A percentile compares a stretch with the other conserved stretches of the same genome.
These are phyloP conservation scores for Candida patagonica DNA, from an alignment of 805 yeast genomes.

Conservation along the genomic window DNA sequence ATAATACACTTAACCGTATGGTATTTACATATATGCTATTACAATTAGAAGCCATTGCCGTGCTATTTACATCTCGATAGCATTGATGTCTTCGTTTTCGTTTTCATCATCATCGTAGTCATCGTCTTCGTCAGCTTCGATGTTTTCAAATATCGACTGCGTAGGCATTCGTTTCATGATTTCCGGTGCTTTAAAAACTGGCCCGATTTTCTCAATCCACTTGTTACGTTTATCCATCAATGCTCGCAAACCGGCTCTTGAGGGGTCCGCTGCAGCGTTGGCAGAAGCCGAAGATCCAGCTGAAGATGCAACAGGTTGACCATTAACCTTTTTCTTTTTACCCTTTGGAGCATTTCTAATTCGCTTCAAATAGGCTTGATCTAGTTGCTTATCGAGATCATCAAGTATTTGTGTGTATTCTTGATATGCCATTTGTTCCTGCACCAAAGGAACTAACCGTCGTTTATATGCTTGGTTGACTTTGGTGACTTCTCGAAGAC, in stretches of 20 bases:
- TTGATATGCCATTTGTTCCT: conserved; percentile 89
- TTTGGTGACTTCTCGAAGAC: conserved; percentile 49
- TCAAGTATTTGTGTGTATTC: conserved; percentile 85
- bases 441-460: conserved; percentile 58
- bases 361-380: conserved; percentile 82
- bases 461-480: conserved; percentile 62
- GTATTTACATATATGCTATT: no score
- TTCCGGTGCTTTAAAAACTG: conserved; percentile 58
- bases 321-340: conserved; percentile 38
- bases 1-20: no score
- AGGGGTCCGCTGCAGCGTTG: conserved; percentile 27
- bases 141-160: conserved; percentile 46
- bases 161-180: conserved; percentile 70
- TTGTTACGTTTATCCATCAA: conserved; percentile 75
- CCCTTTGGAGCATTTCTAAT: conserved; percentile 63
- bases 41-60: no score
- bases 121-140: conserved; percentile 35
- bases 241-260: conserved; percentile 59
- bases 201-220: conserved; percentile 88
- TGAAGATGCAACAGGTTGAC: conserved; percentile 11
- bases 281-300: conserved; percentile 12
- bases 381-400: conserved; percentile 93
- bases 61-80: background rate
- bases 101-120: conserved; percentile 31
- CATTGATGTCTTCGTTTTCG: conserved; percentile 9